phyloP scores from a whole-genome alignment of 1,284 basidiomycete genomes.

The Sanghuangporus sanghuang region DNA sequence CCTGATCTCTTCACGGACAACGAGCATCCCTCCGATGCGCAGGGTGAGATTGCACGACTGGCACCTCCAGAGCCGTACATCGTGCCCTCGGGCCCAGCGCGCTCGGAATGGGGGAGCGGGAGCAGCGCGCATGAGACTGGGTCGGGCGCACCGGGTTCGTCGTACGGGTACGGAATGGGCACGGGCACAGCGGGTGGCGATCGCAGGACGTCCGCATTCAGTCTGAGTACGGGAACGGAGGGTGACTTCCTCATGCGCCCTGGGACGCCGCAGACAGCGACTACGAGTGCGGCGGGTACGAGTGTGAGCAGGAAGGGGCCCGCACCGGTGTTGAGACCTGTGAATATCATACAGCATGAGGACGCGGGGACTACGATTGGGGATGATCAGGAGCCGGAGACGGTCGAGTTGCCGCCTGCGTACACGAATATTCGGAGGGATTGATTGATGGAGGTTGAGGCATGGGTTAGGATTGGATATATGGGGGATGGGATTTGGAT shows the following conservation, averaged over 20 bases:
- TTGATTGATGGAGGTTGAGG: background rate
- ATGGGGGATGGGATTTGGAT: background rate
- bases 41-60: slow-evolving; percentile 35
- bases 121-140: background rate
- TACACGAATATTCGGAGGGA: slow-evolving; percentile 52
- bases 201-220: slow-evolving; percentile 3
- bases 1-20: slow-evolving; percentile 60
- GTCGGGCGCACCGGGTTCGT: background rate
- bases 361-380: slow-evolving; percentile 59
- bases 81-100: slow-evolving; percentile 9
- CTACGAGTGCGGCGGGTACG: slow-evolving; percentile 22
- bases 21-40: slow-evolving; percentile 45
- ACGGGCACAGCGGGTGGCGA: slow-evolving; percentile 2
- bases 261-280: slow-evolving; percentile 24
- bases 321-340: slow-evolving; percentile 48
- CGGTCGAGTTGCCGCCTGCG: slow-evolving; percentile 75
- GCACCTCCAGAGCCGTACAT: slow-evolving; percentile 35
- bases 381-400: slow-evolving; percentile 44
- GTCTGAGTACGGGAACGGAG: slow-evolving; percentile 11
- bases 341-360: slow-evolving; percentile 79
- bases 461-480: background rate
- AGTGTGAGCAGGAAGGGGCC: slow-evolving; percentile 36
- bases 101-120: slow-evolving; percentile 8
- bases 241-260: slow-evolving; percentile 40
- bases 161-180: slow-evolving; percentile 11